phyloP scores from a whole-genome alignment of 164 flowering plant species.

The Sextonia rubra region DNA sequence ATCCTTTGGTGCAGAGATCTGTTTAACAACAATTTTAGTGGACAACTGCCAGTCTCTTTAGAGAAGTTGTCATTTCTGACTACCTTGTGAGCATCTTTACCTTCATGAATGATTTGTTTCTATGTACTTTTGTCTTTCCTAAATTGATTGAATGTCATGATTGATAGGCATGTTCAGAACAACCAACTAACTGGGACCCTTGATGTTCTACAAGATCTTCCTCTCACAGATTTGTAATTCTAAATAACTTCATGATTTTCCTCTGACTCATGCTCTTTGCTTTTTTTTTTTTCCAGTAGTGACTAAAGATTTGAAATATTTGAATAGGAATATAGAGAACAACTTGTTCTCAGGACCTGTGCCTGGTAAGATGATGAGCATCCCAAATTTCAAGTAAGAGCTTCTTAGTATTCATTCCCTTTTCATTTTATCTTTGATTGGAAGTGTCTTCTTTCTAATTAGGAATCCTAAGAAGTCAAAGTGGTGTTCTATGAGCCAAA shows the following conservation, averaged over 20 bases:
- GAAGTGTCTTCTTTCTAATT: not conserved
- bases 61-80: conserved; percentile 43
- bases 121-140: not conserved
- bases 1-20: conserved; percentile 61
- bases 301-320: conserved; percentile 11
- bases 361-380: conserved; percentile 63
- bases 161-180: conserved; percentile 77
- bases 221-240: conserved; percentile 63
- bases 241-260: conserved; percentile 12
- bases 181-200: conserved; percentile 86
- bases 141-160: conserved; percentile 4
- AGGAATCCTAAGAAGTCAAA: not conserved
- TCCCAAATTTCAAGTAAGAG: conserved; percentile 76
- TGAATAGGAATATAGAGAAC: conserved; percentile 73
- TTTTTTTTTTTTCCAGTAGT: not conserved
- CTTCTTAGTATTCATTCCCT: not conserved
- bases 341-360: conserved; percentile 78
- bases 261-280: not conserved
- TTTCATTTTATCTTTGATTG: conserved; percentile 4
- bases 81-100: conserved; percentile 53
- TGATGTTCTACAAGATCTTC: conserved; percentile 83
- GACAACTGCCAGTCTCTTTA: conserved; percentile 64
- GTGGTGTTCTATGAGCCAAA: no score
- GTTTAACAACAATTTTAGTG: conserved; percentile 74
- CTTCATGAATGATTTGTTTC: not conserved